Conservation (phyloP, 2,329 filamentous ascomycete genomes). For the Curvularia verruculosa region DNA sequence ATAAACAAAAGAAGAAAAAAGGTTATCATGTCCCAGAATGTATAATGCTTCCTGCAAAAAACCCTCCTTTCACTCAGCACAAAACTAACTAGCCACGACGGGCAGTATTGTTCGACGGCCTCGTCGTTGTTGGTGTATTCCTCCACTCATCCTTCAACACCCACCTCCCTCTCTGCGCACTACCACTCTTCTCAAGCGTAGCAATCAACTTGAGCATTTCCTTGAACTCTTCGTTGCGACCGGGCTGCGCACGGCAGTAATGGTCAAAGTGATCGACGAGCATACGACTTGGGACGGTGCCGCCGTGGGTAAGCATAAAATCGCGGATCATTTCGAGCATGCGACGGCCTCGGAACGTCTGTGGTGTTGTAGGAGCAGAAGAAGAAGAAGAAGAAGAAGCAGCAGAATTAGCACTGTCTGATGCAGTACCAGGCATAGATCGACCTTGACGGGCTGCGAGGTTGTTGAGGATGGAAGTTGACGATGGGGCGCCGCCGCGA, state of each 20-base stretch:
- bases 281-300: constrained; percentile 80
- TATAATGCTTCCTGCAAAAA: not conserved
- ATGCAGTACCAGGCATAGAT: constrained; percentile 15
- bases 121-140: constrained; percentile 6
- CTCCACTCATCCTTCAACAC: constrained; percentile 62
- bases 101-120: not conserved
- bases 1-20: not conserved
- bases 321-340: constrained; percentile 68
- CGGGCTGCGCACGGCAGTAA: constrained; percentile 71
- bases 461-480: constrained; percentile 52
- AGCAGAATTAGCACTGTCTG: not conserved
- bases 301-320: constrained; percentile 79
- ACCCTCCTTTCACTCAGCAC: not conserved
- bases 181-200: constrained; percentile 63
- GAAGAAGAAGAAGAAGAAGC: constrained; percentile 2
- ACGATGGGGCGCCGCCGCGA: constrained; percentile 52
- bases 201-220: constrained; percentile 79
- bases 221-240: constrained; percentile 77
- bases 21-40: not conserved
- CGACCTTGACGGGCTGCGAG: constrained; percentile 51
- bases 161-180: constrained; percentile 61
- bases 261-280: constrained; percentile 89
- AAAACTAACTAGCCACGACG: not conserved
- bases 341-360: constrained; percentile 46
- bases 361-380: constrained; percentile 25